A percentile compares a stretch with the other conserved stretches of the same genome.
Evolutionary conservation across 2,329 filamentous ascomycete genomes (phyloP).

Genomic region (Talaromyces verruculosus): DNA sequence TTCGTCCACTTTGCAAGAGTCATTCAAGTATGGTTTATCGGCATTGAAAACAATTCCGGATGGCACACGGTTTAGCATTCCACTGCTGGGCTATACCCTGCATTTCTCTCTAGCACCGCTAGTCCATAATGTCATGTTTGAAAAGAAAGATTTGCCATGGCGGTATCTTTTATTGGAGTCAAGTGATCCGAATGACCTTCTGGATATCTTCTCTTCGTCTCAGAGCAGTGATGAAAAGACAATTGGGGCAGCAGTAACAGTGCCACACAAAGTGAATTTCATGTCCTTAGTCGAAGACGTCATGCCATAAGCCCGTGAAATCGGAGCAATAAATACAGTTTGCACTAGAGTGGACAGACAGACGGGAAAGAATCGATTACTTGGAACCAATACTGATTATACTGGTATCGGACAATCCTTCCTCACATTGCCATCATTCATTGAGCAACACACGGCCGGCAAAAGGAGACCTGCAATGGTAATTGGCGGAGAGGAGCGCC

Average conservation of each 20-base stretch:
- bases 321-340: constrained; percentile 26
- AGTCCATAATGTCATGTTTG: constrained; percentile 20
- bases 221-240: not conserved
- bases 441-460: not conserved
- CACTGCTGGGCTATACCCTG: constrained; percentile 18
- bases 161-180: constrained; percentile 20
- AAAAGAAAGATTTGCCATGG: constrained; percentile 18
- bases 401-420: constrained; percentile 65
- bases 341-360: constrained; percentile 47
- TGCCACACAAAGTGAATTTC: constrained; percentile 77
- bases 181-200: constrained; percentile 13
- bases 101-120: constrained; percentile 18
- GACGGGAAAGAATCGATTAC: constrained; percentile 45
- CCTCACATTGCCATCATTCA: constrained; percentile 1
- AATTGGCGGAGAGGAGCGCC: constrained; percentile 26
- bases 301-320: constrained; percentile 55
- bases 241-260: constrained; percentile 68
- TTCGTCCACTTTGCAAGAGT: not conserved
- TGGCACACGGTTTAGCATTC: not conserved
- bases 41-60: constrained; percentile 5
- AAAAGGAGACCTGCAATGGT: constrained; percentile 23
- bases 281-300: constrained; percentile 67
- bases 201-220: constrained; percentile 1
- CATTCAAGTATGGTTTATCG: constrained; percentile 11
- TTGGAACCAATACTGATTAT: constrained; percentile 75